Conservation (phyloP, 345 rosid genomes). For the Camelina laxa region DNA sequence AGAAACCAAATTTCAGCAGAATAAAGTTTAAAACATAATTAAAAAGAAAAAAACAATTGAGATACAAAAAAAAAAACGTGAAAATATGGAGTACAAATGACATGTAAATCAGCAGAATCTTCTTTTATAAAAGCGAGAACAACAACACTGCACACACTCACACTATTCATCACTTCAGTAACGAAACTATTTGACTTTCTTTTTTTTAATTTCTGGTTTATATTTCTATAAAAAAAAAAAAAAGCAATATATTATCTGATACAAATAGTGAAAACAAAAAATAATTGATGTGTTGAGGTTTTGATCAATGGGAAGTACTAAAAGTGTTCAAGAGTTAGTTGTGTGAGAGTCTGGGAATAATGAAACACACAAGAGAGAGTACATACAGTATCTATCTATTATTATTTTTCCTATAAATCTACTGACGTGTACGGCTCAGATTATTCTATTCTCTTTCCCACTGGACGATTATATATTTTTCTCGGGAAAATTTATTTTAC, state of each 20-base stretch:
- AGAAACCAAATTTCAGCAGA: too few relatives aligned
- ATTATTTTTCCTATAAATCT: conserved; percentile 27
- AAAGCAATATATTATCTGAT: neutral
- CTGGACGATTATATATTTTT: neutral
- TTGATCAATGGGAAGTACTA: neutral
- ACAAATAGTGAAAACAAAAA: neutral
- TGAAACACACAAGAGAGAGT: neutral
- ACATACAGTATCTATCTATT: neutral
- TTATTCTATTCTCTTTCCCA: neutral
- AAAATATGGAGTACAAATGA: too few relatives aligned
- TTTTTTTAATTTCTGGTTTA: neutral
- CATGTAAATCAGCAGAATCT: too few relatives aligned
- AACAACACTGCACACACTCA: neutral
- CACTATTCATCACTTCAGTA: neutral
- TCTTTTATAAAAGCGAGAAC: neutral
- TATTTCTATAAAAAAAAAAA: neutral
- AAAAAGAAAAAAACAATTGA: neutral
- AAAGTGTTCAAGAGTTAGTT: conserved; percentile 3
- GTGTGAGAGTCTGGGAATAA: conserved; percentile 31
- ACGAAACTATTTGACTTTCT: neutral
- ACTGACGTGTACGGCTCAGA: conserved; percentile 44
- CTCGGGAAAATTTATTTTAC: neutral
- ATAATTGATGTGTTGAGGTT: neutral
- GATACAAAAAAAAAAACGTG: neutral
- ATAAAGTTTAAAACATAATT: too few relatives aligned